Evolutionary conservation across 2,329 filamentous ascomycete genomes (phyloP).

Genomic region (Graphilbum fragrans): DNA sequence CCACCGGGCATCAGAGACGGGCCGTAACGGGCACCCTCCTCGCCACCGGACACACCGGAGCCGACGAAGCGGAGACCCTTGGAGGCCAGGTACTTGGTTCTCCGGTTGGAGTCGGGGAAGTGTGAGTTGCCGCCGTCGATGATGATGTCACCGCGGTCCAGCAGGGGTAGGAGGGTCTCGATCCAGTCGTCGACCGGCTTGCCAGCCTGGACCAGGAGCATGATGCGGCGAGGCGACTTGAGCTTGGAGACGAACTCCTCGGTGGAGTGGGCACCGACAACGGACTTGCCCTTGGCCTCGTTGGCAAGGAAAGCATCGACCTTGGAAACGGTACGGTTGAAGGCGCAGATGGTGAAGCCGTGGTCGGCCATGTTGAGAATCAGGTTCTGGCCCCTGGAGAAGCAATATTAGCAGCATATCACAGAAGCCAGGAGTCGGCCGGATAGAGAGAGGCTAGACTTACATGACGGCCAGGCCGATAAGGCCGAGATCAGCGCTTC

Average conservation of each 20-base stretch:
- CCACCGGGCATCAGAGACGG: constrained; percentile 98
- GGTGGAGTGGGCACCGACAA: constrained; percentile 84
- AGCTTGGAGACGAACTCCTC: constrained; percentile 95
- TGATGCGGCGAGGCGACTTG: constrained; percentile 92
- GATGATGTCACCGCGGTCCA: constrained; percentile 89
- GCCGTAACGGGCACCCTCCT: constrained; percentile 96
- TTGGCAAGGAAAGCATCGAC: constrained; percentile 89
- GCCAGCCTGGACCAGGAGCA: constrained; percentile 98
- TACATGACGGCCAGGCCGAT: constrained; percentile 88
- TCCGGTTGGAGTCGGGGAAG: constrained; percentile 97
- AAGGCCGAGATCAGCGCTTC: constrained; percentile 79
- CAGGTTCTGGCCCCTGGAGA: constrained; percentile 61
- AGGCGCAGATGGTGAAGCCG: constrained; percentile 93
- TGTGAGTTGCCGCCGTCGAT: constrained; percentile 99
- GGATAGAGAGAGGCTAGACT: constrained; percentile 15
- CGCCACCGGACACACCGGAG: constrained; percentile 94
- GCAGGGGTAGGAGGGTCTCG: constrained; percentile 75
- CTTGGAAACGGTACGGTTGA: constrained; percentile 98
- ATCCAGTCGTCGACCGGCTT: constrained; percentile 99
- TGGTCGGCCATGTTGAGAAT: constrained; percentile 84
- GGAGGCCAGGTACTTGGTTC: constrained; percentile 70
- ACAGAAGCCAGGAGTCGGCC: not conserved
- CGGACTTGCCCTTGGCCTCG: constrained; percentile 89
- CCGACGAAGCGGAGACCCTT: constrained; percentile 97
- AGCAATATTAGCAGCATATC: not conserved